A percentile compares a stretch with the other conserved stretches of the same genome.
These are phyloP conservation scores for Cyberlindnera xylosilytica DNA, from an alignment of 805 yeast species.

Conservation along the genomic window DNA sequence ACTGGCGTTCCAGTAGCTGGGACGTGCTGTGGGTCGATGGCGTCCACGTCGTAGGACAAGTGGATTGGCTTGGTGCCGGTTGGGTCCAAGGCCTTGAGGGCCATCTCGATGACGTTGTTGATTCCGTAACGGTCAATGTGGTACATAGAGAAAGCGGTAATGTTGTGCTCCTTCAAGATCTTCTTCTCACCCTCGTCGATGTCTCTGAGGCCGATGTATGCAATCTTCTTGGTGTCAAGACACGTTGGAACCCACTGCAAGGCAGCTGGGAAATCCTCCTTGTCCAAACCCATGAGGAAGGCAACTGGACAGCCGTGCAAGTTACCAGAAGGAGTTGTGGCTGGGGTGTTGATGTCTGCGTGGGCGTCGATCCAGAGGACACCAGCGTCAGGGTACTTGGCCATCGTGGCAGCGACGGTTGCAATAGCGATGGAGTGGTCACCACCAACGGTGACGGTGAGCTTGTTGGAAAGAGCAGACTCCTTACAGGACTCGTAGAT, in stretches of 20 bases:
- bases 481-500: constrained; percentile 59
- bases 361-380: constrained; percentile 97
- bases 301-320: constrained; percentile 96
- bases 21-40: constrained; percentile 89
- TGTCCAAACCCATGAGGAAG: constrained; percentile 79
- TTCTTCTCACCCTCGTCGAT: constrained; percentile 84
- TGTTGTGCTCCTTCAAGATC: constrained; percentile 65
- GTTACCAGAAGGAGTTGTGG: constrained; percentile 81
- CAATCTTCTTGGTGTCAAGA: constrained; percentile 67
- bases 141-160: constrained; percentile 90
- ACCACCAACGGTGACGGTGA: constrained; percentile 91
- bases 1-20: constrained; percentile 99
- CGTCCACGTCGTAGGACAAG: constrained; percentile 93
- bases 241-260: constrained; percentile 77
- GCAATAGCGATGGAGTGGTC: constrained; percentile 97
- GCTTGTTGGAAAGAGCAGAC: constrained; percentile 44
- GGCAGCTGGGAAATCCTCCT: constrained; percentile 63
- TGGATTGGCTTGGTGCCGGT: constrained; percentile 71
- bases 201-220: constrained; percentile 93
- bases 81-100: constrained; percentile 75
- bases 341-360: constrained; percentile 92
- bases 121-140: constrained; percentile 94
- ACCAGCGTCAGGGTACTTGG: constrained; percentile 81
- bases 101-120: constrained; percentile 88
- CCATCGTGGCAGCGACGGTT: constrained; percentile 80